Base-by-base conservation (phyloP, 2,329 filamentous ascomycete species). In the Xylariaceae sp. region DNA sequence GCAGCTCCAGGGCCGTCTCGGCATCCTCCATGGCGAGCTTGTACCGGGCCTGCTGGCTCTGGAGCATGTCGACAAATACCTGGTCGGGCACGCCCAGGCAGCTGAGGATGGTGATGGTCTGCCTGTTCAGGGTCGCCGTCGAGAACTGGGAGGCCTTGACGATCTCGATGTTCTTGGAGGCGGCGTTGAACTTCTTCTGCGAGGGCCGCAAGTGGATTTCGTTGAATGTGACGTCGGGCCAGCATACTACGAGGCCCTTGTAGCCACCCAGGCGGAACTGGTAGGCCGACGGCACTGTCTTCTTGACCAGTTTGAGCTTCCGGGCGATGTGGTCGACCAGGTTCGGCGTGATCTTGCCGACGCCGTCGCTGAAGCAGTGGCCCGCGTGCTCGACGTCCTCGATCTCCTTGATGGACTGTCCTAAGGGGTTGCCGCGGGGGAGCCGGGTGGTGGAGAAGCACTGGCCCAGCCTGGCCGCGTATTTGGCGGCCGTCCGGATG, bases 391-490 rank as follows among this genome's bases (percentile, higher is more conserved):
- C 65, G 14, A 96, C 72, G 44, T 96, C 92, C 1, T 68, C 58
- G 19, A 90, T 84, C 4, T 65, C 75, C 5, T 66, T 64, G 10
- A 73, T 65, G 17, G 74, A 56, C 2, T 68, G 65, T 0, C 74
- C 74, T 5, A 81, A 73, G 0, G 68, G 70, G 15, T 79, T 75
- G 12, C 77, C 71, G 18, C 67, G 69, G 26, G 94, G 78, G 9
- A 83, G 78, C 39, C 84, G 68, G 1, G 92, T 98, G 0, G 90
- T 95, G 0, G 92, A 95, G 53, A 98, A 95, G 54, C 89, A 95
- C 58, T 96, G 92, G 0, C 92, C 92, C 13, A 96, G 66, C 18
- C 92, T 76, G 18, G 92, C 87, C 30, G 87, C 84, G 54, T 89
- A 85, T 51, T 94, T 95, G 19, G 90, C 89, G n/a, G 94, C 74